Evolutionary conservation across 495 filamentous ascomycete genomes (phyloP).

Genomic region (Lasiosphaeria ovina): DNA sequence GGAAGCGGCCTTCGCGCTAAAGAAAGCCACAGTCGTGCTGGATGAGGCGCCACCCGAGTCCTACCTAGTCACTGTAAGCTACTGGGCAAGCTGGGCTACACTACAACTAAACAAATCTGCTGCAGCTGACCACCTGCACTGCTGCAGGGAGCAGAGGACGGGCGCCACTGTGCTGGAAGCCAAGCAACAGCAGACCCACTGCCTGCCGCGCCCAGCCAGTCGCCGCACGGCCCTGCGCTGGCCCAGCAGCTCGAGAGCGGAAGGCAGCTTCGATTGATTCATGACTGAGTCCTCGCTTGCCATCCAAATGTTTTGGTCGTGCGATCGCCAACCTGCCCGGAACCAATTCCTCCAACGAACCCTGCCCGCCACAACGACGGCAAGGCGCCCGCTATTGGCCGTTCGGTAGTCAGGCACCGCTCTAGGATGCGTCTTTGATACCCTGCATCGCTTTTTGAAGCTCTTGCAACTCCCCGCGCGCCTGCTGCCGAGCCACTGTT

Average conservation of each 20-base stretch:
- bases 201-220: neutral
- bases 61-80: no score
- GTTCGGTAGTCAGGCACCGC: slow-evolving; percentile 4
- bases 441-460: slow-evolving; percentile 7
- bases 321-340: slow-evolving; percentile 3
- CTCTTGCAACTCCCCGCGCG: slow-evolving; percentile 2
- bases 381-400: slow-evolving; percentile 19
- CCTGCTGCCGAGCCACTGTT: slow-evolving; percentile 16
- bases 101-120: no score
- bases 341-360: slow-evolving; percentile 5
- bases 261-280: slow-evolving; percentile 10
- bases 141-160: no score
- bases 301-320: neutral
- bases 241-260: neutral
- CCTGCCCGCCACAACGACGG: slow-evolving; percentile 3
- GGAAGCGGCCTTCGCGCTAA: no score
- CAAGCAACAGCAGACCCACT: neutral
- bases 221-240: neutral
- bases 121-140: no score
- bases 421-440: slow-evolving; percentile 24
- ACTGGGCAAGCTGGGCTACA: no score
- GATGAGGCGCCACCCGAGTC: no score
- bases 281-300: slow-evolving; percentile 3
- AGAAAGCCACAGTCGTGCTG: no score
- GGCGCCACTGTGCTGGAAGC: no score